Evolutionary conservation across 2,329 filamentous ascomycete genomes (phyloP).

Genomic region (Leptographium radiaticola): DNA sequence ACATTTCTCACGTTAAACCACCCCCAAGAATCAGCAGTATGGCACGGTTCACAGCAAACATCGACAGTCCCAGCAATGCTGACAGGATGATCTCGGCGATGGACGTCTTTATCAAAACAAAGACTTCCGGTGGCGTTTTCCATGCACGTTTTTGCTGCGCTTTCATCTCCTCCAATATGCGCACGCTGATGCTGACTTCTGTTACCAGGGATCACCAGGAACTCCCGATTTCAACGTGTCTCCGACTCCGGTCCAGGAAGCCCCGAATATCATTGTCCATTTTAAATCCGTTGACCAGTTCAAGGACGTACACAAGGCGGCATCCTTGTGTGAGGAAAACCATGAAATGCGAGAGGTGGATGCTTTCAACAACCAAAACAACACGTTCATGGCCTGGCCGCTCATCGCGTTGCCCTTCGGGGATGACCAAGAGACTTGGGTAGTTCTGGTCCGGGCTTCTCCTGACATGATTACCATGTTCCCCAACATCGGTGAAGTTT

Average conservation of each 20-base stretch:
- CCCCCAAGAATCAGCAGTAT: background rate
- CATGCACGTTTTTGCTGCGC: background rate
- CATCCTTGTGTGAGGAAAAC: slow-evolving; percentile 8
- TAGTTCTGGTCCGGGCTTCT: slow-evolving; percentile 8
- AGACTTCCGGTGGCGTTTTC: slow-evolving; percentile 3
- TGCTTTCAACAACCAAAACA: slow-evolving; percentile 21
- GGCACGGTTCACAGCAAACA: background rate
- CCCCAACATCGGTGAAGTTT: slow-evolving; percentile 9
- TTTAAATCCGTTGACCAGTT: slow-evolving; percentile 11
- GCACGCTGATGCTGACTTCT: background rate
- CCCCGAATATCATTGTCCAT: background rate
- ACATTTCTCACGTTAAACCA: background rate
- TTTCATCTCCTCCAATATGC: background rate
- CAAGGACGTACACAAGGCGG: slow-evolving; percentile 5
- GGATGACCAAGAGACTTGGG: slow-evolving; percentile 7
- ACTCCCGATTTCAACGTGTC: background rate
- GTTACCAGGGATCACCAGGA: background rate
- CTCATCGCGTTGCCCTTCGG: slow-evolving; percentile 2
- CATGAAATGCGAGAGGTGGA: slow-evolving; percentile 16
- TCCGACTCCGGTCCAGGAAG: background rate
- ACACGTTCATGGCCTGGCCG: slow-evolving; percentile 9
- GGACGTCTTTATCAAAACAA: background rate
- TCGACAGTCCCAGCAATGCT: background rate
- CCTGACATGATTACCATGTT: background rate
- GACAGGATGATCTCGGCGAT: background rate